Evolutionary conservation across 768 basidiomycete genomes (phyloP).

Genomic region (Lyophyllum semitale): DNA sequence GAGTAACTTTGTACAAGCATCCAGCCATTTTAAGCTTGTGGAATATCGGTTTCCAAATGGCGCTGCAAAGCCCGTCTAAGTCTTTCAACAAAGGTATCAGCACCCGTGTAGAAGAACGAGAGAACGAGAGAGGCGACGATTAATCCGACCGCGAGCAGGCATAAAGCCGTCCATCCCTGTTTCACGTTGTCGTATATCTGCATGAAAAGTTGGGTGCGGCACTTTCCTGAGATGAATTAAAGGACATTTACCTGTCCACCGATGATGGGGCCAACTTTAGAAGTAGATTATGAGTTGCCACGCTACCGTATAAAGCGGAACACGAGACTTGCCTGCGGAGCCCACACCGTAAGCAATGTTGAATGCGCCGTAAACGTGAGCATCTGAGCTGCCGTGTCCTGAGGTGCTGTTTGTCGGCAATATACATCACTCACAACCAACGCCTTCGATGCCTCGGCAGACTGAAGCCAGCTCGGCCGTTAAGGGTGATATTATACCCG

Average conservation of each 20-base stretch:
- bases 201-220: neutral
- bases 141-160: constrained; percentile 46
- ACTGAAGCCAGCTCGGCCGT: constrained; percentile 69
- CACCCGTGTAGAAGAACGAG: constrained; percentile 50
- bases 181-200: constrained; percentile 61
- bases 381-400: too few relatives aligned
- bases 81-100: constrained; percentile 34
- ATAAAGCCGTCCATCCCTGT: constrained; percentile 64
- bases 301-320: neutral
- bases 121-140: constrained; percentile 39
- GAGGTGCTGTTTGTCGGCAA: neutral
- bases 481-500: constrained; percentile 60
- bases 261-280: constrained; percentile 66
- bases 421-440: constrained; percentile 59
- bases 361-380: constrained; percentile 73
- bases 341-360: constrained; percentile 73
- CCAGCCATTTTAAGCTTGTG: too few relatives aligned
- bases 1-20: too few relatives aligned
- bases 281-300: constrained; percentile 1
- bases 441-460: constrained; percentile 54
- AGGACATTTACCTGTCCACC: constrained; percentile 59
- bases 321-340: constrained; percentile 48
- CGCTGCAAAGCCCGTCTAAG: constrained; percentile 17
- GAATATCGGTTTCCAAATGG: too few relatives aligned
- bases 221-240: neutral